Conservation (phyloP, 2,329 filamentous ascomycete genomes). For the Phoma sp. region DNA sequence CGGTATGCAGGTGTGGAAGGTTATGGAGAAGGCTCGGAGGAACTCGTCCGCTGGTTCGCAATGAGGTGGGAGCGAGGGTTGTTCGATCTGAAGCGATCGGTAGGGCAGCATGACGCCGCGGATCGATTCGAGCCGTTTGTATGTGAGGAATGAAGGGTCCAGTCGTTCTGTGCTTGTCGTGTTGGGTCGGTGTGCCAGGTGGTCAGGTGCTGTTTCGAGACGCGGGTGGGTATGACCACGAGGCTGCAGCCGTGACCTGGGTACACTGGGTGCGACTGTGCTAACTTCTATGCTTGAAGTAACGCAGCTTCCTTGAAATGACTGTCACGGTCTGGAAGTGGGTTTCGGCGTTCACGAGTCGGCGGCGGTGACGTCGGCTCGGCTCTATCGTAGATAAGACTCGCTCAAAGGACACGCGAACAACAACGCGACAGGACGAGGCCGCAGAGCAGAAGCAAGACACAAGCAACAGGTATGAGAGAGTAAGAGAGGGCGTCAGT, state of each 20-base stretch:
- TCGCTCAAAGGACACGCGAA: not conserved
- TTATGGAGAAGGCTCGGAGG: slow-evolving; percentile 63
- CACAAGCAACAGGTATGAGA: not conserved
- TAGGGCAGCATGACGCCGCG: slow-evolving; percentile 43
- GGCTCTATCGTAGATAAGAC: slow-evolving; percentile 16
- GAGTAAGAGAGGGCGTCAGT: slow-evolving; percentile 1
- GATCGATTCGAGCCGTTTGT: not conserved
- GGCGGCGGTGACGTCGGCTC: slow-evolving; percentile 15
- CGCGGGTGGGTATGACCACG: slow-evolving; percentile 34
- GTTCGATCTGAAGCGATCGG: slow-evolving; percentile 40
- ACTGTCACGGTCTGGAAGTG: not conserved
- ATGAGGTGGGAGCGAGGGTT: slow-evolving; percentile 60
- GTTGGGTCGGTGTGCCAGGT: not conserved
- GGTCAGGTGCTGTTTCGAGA: slow-evolving; percentile 40
- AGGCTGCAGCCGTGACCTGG: slow-evolving; percentile 30
- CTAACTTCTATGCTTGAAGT: no score
- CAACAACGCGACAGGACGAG: slow-evolving; percentile 7
- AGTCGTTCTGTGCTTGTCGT: slow-evolving; percentile 2
- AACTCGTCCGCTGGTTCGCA: slow-evolving; percentile 68
- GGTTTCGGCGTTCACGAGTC: not conserved
- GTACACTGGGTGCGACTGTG: no score
- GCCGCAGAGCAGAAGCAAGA: not conserved
- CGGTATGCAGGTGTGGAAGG: slow-evolving; percentile 69
- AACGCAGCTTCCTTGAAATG: no score
- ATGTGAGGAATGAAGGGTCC: slow-evolving; percentile 14